A percentile compares a stretch with the other conserved stretches of the same genome.
Evolutionary conservation across 2,329 filamentous ascomycete species (phyloP).

Genomic region (Phaeosphaeriaceae sp.): DNA sequence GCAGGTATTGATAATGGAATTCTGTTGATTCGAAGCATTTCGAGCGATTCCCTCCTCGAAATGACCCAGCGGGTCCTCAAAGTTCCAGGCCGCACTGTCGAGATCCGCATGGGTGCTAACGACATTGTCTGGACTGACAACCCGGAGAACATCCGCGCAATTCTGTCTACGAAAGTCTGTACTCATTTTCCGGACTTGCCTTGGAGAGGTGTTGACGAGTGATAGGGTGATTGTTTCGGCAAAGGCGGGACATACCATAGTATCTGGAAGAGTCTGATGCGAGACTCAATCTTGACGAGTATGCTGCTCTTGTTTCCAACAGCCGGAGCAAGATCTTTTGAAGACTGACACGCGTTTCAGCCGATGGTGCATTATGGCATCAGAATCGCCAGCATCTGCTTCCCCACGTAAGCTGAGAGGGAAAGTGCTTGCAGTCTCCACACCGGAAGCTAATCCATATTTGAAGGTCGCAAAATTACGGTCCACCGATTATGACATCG

Average conservation of each 20-base stretch:
- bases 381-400: constrained; percentile 7
- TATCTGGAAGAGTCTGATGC: constrained; percentile 14
- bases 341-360: not conserved
- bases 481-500: constrained; percentile 11
- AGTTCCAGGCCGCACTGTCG: no score
- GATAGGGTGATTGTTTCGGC: not conserved
- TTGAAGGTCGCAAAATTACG: constrained; percentile 1
- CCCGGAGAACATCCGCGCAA: not conserved
- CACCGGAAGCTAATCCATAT: not conserved
- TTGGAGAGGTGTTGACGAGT: not conserved
- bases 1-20: no score
- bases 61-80: no score
- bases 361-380: constrained; percentile 9
- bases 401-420: constrained; percentile 3
- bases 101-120: no score
- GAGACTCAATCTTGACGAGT: constrained; percentile 11
- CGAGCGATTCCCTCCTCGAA: no score
- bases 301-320: not conserved
- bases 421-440: not conserved
- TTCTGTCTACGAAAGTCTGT: not conserved
- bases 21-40: no score
- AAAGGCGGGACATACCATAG: constrained; percentile 4
- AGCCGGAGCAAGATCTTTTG: not conserved
- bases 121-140: not conserved
- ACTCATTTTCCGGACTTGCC: not conserved